These are phyloP conservation scores for Talaromyces amestolkiae DNA, from an alignment of 2,329 filamentous ascomycete species.

Conservation along the genomic window DNA sequence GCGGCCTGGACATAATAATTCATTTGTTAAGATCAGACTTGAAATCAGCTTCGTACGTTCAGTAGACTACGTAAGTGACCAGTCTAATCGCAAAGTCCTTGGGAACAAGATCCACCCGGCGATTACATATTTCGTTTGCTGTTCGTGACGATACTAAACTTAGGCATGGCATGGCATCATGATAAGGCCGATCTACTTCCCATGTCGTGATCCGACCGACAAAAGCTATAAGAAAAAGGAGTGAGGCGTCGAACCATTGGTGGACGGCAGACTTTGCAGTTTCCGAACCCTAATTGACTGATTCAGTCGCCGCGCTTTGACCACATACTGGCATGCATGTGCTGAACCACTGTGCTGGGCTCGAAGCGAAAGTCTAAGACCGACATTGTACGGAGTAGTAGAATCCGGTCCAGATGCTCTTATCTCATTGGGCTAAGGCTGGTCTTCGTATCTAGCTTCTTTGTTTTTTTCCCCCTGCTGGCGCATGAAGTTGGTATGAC, in stretches of 20 bases:
- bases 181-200: not conserved
- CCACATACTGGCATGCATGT: conserved; percentile 20
- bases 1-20: not conserved
- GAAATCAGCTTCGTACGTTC: not conserved
- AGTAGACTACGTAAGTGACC: not conserved
- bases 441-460: not conserved
- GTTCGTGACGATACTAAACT: not conserved
- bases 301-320: conserved; percentile 11
- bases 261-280: not conserved
- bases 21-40: not conserved
- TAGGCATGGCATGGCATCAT: not conserved
- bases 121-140: not conserved
- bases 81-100: not conserved
- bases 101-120: not conserved
- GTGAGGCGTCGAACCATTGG: not conserved
- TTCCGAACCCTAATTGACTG: not conserved
- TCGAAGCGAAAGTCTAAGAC: not conserved
- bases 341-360: conserved; percentile 20
- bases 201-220: not conserved
- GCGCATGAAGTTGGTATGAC: not conserved
- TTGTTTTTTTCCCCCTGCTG: not conserved
- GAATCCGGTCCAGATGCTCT: not conserved
- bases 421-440: not conserved
- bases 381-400: not conserved
- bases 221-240: not conserved